A percentile compares a stretch with the other conserved stretches of the same genome.
Evolutionary conservation across 1,284 basidiomycete genomes (phyloP).

Genomic region (Papiliotrema fonsecae): DNA sequence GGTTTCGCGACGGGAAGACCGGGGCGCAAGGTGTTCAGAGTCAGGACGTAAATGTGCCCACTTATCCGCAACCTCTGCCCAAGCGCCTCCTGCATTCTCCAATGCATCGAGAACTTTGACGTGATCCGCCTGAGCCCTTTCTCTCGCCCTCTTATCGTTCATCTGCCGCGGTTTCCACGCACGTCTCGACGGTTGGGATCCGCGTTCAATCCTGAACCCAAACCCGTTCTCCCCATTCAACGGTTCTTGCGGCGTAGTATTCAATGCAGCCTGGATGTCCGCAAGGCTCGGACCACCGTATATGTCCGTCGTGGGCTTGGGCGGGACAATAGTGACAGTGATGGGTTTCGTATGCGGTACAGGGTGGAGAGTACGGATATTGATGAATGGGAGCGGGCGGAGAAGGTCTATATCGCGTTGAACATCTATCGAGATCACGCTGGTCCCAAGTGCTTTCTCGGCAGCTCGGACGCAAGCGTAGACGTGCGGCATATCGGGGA

Average conservation of each 20-base stretch:
- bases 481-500: background rate
- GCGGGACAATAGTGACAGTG: background rate
- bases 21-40: background rate
- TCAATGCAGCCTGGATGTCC: background rate
- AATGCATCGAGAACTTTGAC: background rate
- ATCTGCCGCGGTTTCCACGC: background rate
- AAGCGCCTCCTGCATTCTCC: background rate
- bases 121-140: background rate
- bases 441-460: background rate
- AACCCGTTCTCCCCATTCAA: background rate
- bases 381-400: background rate
- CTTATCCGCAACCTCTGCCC: background rate
- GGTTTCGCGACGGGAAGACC: background rate
- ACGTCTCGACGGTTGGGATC: background rate
- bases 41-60: background rate
- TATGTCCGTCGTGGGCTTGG: background rate
- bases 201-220: background rate
- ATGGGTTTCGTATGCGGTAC: background rate
- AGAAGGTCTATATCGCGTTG: background rate
- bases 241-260: background rate
- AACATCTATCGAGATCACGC: conserved; percentile 1
- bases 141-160: background rate
- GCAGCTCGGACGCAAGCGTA: conserved; percentile 2
- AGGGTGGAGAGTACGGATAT: background rate
- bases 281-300: conserved; percentile 2